phyloP scores from a whole-genome alignment of 2,329 filamentous ascomycete genomes.

The Rachicladosporium sp. region DNA sequence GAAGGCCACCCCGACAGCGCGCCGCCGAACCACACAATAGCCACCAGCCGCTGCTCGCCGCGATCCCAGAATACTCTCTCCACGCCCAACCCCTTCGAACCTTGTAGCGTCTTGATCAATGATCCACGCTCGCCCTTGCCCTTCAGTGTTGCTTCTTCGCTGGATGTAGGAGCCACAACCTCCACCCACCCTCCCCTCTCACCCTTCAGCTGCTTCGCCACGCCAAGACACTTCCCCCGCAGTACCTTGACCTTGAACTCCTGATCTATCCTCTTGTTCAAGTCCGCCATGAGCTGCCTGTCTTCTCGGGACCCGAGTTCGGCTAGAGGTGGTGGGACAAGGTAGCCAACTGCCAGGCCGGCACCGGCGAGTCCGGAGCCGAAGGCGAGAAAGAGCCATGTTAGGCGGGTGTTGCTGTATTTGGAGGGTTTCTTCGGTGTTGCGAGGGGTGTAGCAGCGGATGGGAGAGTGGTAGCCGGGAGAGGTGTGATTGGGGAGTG shows the following conservation, averaged over 20 bases:
- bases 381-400: slow-evolving; percentile 25
- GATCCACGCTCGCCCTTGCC: slow-evolving; percentile 6
- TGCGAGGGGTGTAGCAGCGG: slow-evolving; percentile 1
- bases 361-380: slow-evolving; percentile 28
- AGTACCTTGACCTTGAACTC: slow-evolving; percentile 39
- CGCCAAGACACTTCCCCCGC: slow-evolving; percentile 29
- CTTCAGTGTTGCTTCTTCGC: slow-evolving; percentile 7
- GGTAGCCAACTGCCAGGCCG: slow-evolving; percentile 26
- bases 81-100: slow-evolving; percentile 30
- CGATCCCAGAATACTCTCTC: slow-evolving; percentile 55
- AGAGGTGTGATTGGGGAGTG: too few relatives aligned
- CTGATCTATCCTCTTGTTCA: slow-evolving; percentile 32
- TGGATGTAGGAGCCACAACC: slow-evolving; percentile 11
- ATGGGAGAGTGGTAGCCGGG: neutral
- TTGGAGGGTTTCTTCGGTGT: slow-evolving; percentile 3
- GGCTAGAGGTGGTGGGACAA: slow-evolving; percentile 34
- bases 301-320: slow-evolving; percentile 31
- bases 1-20: slow-evolving; percentile 57
- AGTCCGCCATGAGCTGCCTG: slow-evolving; percentile 25
- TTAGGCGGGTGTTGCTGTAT: slow-evolving; percentile 6
- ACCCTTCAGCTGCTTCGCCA: slow-evolving; percentile 20
- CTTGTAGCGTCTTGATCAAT: slow-evolving; percentile 24
- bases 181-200: slow-evolving; percentile 22
- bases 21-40: slow-evolving; percentile 57
- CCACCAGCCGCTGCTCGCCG: slow-evolving; percentile 44